Evolutionary conservation across 2,329 filamentous ascomycete genomes (phyloP).

Genomic region (Alternaria gaisen): DNA sequence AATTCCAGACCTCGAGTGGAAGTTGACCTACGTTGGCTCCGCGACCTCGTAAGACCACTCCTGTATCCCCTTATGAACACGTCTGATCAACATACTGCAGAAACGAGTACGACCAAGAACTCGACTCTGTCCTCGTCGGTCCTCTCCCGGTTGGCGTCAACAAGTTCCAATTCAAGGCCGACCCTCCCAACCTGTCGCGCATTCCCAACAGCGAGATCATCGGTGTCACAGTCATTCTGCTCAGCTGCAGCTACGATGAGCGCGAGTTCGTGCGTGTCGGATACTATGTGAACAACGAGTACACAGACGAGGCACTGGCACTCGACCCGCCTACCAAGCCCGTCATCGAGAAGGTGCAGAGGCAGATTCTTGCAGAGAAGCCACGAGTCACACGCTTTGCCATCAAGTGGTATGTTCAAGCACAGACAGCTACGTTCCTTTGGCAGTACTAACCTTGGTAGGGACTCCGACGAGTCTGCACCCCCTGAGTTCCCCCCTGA

Average conservation of each 20-base stretch:
- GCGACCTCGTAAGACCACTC: constrained; percentile 81
- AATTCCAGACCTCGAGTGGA: constrained; percentile 91
- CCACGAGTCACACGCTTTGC: constrained; percentile 96
- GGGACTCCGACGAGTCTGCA: constrained; percentile 97
- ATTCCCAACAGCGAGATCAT: constrained; percentile 96
- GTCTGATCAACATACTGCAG: constrained; percentile 56
- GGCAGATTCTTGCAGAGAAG: constrained; percentile 96
- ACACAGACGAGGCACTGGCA: constrained; percentile 88
- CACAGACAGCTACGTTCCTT: neutral
- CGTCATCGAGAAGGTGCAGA: constrained; percentile 87
- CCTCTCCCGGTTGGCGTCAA: constrained; percentile 98
- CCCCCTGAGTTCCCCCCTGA: constrained; percentile 96
- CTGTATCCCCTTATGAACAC: constrained; percentile 2
- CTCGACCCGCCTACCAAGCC: constrained; percentile 92
- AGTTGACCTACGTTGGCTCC: constrained; percentile 97
- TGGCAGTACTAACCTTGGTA: constrained; percentile 52
- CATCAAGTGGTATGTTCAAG: constrained; percentile 85
- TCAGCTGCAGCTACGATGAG: constrained; percentile 95
- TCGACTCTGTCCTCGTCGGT: constrained; percentile 94
- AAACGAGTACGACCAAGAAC: constrained; percentile 97
- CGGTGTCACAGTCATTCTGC: constrained; percentile 94
- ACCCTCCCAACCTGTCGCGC: constrained; percentile 85
- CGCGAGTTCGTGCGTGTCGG: constrained; percentile 97
- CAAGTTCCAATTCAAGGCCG: constrained; percentile 98
- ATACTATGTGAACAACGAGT: constrained; percentile 99